phyloP scores from a whole-genome alignment of 1,284 basidiomycete genomes.

The Flammula alnicola region DNA sequence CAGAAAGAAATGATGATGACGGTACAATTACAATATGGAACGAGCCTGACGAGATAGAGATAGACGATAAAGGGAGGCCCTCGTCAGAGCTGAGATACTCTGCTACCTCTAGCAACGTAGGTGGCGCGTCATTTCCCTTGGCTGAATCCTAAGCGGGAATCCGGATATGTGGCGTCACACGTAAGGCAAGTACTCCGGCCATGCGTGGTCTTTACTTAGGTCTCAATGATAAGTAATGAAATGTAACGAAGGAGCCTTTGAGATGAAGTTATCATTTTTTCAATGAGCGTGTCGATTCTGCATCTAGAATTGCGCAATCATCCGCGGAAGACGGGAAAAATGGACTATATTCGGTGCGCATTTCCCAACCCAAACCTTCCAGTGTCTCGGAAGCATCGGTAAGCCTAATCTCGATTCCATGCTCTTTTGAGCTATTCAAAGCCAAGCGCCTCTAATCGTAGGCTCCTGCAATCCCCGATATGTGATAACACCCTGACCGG shows the following conservation, averaged over 20 bases:
- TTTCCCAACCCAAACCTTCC: slow-evolving; percentile 43
- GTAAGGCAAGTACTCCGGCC: slow-evolving; percentile 36
- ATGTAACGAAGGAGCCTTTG: slow-evolving; percentile 29
- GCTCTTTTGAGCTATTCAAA: slow-evolving; percentile 12
- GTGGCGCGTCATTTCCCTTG: slow-evolving; percentile 27
- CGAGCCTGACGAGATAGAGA: not conserved
- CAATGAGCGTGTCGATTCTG: slow-evolving; percentile 35
- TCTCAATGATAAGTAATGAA: slow-evolving; percentile 30
- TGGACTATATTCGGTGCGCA: slow-evolving; percentile 38
- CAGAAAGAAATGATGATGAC: not conserved
- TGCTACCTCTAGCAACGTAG: too few species aligned
- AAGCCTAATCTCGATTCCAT: slow-evolving; percentile 36
- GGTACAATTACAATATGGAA: not conserved
- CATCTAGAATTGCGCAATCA: slow-evolving; percentile 41
- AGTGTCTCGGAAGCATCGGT: slow-evolving; percentile 36
- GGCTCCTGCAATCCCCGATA: slow-evolving; percentile 23
- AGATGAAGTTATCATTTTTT: slow-evolving; percentile 32
- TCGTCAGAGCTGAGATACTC: too few species aligned
- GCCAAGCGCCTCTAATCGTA: slow-evolving; percentile 23
- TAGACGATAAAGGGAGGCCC: not conserved
- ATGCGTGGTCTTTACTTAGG: slow-evolving; percentile 33
- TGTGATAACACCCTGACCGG: slow-evolving; percentile 16
- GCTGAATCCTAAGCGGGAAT: slow-evolving; percentile 21
- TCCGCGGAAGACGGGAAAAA: slow-evolving; percentile 46
- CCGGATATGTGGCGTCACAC: slow-evolving; percentile 46